Evolutionary conservation across 768 basidiomycete species (phyloP).

Genomic region (Trametopsis cervina): DNA sequence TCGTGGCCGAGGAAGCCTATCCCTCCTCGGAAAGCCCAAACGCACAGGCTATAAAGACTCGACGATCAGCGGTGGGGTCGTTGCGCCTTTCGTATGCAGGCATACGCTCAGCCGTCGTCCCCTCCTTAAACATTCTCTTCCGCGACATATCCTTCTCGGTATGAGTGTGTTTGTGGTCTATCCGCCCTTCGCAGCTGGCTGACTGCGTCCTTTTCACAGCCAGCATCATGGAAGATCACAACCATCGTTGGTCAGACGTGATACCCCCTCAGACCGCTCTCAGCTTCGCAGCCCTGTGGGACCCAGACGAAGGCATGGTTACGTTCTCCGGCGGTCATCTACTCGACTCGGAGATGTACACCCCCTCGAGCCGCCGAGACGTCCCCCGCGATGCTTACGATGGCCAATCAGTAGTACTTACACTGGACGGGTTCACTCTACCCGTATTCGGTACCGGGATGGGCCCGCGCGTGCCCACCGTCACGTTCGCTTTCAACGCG

Average conservation of each 20-base stretch:
- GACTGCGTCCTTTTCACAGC: too few relatives aligned
- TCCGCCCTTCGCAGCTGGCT: too few relatives aligned
- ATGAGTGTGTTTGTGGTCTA: too few relatives aligned
- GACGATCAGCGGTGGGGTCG: not conserved
- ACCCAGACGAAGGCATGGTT: slow-evolving; percentile 49
- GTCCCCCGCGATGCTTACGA: slow-evolving; percentile 20
- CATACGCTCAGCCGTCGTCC: not conserved
- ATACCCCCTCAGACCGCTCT: slow-evolving; percentile 49
- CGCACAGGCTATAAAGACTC: not conserved
- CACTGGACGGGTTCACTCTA: slow-evolving; percentile 20
- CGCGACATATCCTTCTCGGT: not conserved
- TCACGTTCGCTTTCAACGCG: slow-evolving; percentile 17
- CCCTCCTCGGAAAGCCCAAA: not conserved
- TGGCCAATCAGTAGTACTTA: slow-evolving; percentile 20
- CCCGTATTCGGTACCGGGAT: slow-evolving; percentile 7
- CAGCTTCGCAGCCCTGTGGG: slow-evolving; percentile 56
- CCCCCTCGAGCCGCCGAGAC: slow-evolving; percentile 4
- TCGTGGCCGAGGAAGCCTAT: not conserved
- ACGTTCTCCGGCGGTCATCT: slow-evolving; percentile 48
- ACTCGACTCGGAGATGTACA: slow-evolving; percentile 22
- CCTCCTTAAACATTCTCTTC: not conserved
- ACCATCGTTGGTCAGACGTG: slow-evolving; percentile 47
- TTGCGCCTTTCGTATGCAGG: not conserved
- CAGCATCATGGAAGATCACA: slow-evolving; percentile 5
- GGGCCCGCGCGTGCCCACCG: slow-evolving; percentile 6